Percentiles rank a stretch among this genome's conserved stretches.
These are phyloP conservation scores for Tritrichomonas musculus DNA, from an alignment of 208 protist genomes.

Conservation along the genomic window DNA sequence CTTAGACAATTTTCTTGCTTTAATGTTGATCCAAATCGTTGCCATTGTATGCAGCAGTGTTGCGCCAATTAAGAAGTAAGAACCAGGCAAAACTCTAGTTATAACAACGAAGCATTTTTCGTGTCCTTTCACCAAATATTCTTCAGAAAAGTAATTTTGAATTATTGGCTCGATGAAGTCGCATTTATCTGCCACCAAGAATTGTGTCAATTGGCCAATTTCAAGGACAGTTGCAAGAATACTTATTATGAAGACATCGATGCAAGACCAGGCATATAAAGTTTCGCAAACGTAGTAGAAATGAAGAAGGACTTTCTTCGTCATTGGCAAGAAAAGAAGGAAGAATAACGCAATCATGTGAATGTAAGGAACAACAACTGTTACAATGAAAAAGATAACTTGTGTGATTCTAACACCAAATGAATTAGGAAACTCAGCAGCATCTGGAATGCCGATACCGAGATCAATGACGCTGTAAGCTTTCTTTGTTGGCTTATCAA, in stretches of 20 bases:
- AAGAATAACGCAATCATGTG: conserved; percentile 53
- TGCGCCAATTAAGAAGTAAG: neutral
- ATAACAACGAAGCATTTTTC: neutral
- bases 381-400: conserved; percentile 48
- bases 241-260: conserved; percentile 72
- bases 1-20: neutral
- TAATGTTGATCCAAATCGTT: neutral
- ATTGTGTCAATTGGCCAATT: conserved; percentile 72
- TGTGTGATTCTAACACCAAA: conserved; percentile 48
- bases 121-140: neutral
- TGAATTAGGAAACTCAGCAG: neutral
- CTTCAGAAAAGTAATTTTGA: conserved; percentile 9
- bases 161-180: conserved; percentile 54
- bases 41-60: neutral
- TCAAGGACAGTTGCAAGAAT: conserved; percentile 72
- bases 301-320: neutral
- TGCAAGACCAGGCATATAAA: conserved; percentile 72
- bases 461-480: neutral
- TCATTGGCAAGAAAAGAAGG: conserved; percentile 58
- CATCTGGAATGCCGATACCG: neutral
- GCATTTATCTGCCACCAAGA: conserved; percentile 66
- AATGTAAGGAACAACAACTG: conserved; percentile 53
- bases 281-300: conserved; percentile 45
- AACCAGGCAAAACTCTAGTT: neutral
- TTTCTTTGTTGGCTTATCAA: neutral